A percentile compares a stretch with the other conserved stretches of the same genome.
Evolutionary conservation across 352 stramenopile genomes (phyloP).

Genomic region (Globisporangium echinulatum): DNA sequence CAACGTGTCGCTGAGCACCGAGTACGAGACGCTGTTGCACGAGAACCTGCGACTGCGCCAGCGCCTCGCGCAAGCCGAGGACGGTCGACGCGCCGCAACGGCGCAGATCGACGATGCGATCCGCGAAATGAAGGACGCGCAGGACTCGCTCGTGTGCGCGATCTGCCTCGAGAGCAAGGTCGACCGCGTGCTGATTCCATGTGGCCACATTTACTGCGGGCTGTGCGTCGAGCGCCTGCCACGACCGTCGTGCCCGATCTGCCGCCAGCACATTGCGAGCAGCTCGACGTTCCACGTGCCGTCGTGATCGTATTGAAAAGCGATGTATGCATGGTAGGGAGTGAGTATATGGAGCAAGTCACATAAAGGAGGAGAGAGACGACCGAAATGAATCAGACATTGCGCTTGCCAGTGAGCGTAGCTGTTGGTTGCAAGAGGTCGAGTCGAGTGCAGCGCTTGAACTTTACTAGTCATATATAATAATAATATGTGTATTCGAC

Average conservation of each 20-base stretch:
- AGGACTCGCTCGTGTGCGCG: conserved; percentile 69
- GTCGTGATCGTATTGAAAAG: conserved; percentile 17
- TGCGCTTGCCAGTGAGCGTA: no score
- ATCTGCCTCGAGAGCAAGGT: conserved; percentile 81
- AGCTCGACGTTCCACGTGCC: conserved; percentile 67
- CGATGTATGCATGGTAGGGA: no score
- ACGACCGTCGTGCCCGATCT: conserved; percentile 62
- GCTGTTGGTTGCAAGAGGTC: no score
- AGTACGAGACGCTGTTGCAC: conserved; percentile 56
- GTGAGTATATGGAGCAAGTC: no score
- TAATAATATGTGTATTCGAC: no score
- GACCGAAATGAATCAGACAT: no score
- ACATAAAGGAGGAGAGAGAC: no score
- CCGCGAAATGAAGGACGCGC: conserved; percentile 65
- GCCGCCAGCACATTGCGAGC: conserved; percentile 47
- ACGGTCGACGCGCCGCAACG: conserved; percentile 43
- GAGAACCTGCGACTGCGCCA: conserved; percentile 60
- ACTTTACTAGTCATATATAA: no score
- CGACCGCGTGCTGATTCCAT: conserved; percentile 75
- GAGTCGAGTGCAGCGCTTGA: no score
- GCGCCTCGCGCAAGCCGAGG: conserved; percentile 55
- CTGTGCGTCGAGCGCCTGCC: conserved; percentile 57
- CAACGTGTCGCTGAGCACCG: conserved; percentile 62
- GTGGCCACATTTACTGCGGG: conserved; percentile 77
- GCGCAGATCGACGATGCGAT: conserved; percentile 63